A percentile compares a stretch with the other conserved stretches of the same genome.
phyloP scores from a whole-genome alignment of 1,139 yeast species.

The Suhomyces maxii region DNA sequence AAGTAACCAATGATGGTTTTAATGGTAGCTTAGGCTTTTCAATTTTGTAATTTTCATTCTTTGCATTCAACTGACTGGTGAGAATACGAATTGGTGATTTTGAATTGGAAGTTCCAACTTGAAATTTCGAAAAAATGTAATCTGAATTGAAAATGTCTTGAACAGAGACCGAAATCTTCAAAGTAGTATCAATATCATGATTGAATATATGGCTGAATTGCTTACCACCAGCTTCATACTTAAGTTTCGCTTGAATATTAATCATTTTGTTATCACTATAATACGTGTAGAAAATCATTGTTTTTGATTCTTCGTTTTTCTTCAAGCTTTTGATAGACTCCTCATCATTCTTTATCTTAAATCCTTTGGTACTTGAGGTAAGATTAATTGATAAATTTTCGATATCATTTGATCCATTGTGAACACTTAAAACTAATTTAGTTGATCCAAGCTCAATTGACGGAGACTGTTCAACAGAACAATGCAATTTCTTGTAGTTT shows the following conservation, averaged over 20 bases:
- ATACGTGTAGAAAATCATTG: slow-evolving; percentile 26
- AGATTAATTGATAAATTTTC: slow-evolving; percentile 18
- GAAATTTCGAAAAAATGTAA: slow-evolving; percentile 63
- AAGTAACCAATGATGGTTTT: slow-evolving; percentile 46
- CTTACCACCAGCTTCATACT: slow-evolving; percentile 27
- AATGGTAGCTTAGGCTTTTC: slow-evolving; percentile 14
- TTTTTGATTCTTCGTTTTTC: slow-evolving; percentile 14
- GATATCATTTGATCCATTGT: slow-evolving; percentile 20
- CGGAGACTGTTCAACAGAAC: slow-evolving; percentile 21
- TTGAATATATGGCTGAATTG: slow-evolving; percentile 24
- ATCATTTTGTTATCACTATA: slow-evolving; percentile 28
- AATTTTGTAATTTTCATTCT: slow-evolving; percentile 40
- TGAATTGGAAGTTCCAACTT: slow-evolving; percentile 58
- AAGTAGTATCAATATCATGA: slow-evolving; percentile 47
- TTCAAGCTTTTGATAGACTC: slow-evolving; percentile 15
- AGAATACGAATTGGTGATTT: slow-evolving; percentile 56
- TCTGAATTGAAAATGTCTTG: slow-evolving; percentile 67
- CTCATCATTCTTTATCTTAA: slow-evolving; percentile 12
- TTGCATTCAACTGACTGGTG: slow-evolving; percentile 41
- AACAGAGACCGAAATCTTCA: slow-evolving; percentile 67
- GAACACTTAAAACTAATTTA: slow-evolving; percentile 20
- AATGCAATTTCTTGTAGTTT: slow-evolving; percentile 22
- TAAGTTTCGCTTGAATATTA: slow-evolving; percentile 30
- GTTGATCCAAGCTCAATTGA: slow-evolving; percentile 21
- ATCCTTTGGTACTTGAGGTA: slow-evolving; percentile 19